Conservation (phyloP, 257 asterid species). For the Eucommia ulmoides region DNA sequence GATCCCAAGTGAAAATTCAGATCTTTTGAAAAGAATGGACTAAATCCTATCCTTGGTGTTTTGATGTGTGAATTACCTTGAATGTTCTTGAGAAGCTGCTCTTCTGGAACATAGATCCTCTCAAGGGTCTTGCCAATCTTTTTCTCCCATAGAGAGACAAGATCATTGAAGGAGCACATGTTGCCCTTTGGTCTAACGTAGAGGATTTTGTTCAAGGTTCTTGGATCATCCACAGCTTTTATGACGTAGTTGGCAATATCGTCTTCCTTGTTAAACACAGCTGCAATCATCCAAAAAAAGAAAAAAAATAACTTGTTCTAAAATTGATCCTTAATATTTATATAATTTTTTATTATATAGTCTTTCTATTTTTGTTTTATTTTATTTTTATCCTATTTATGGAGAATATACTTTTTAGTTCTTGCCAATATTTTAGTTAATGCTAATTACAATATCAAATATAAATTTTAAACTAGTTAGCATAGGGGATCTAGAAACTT, state of each 20-base stretch:
- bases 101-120: conserved; percentile 30
- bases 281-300: no score
- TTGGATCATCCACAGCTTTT: conserved; percentile 44
- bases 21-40: neutral
- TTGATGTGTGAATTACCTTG: conserved; percentile 19
- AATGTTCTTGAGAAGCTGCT: conserved; percentile 30
- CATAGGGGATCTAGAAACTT: no score
- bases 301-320: no score
- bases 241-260: conserved; percentile 39
- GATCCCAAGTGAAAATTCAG: neutral
- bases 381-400: no score
- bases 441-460: no score
- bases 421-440: no score
- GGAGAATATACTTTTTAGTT: no score
- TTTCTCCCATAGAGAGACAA: conserved; percentile 43
- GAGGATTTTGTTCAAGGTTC: conserved; percentile 38
- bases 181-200: conserved; percentile 38
- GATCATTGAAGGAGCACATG: conserved; percentile 32
- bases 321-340: no score
- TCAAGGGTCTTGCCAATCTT: conserved; percentile 38
- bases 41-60: neutral
- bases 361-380: no score
- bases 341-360: no score
- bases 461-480: no score
- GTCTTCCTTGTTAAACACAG: conserved; percentile 34